These are phyloP conservation scores for Pichia nakasei DNA, from an alignment of 805 yeast species.

Conservation along the genomic window DNA sequence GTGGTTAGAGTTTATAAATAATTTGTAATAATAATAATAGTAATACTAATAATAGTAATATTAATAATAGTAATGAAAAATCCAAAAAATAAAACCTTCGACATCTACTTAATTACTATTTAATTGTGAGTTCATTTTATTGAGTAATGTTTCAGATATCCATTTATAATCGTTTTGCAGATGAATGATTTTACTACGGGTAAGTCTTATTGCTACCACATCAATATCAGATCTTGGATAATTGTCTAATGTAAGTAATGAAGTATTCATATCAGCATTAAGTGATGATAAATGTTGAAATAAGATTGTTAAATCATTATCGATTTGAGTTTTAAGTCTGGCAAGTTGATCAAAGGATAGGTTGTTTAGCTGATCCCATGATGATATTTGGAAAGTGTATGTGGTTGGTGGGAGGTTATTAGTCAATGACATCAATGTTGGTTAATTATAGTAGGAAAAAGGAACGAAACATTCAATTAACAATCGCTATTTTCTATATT, in stretches of 20 bases:
- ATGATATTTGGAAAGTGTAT: neutral
- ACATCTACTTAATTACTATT: no score
- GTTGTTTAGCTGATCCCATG: constrained; percentile 1
- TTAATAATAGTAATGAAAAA: no score
- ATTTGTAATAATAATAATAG: no score
- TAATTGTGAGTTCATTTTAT: constrained; percentile 35
- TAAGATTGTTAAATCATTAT: constrained; percentile 31
- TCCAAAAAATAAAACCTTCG: no score
- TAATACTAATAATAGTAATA: neutral
- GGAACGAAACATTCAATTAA: no score
- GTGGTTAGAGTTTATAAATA: constrained; percentile 67
- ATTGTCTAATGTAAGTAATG: constrained; percentile 63
- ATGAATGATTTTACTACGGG: constrained; percentile 57
- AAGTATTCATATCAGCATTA: constrained; percentile 47
- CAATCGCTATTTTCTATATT: no score
- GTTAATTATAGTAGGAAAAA: no score
- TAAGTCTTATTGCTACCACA: constrained; percentile 54
- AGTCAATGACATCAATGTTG: constrained; percentile 2
- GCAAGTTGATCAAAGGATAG: constrained; percentile 4
- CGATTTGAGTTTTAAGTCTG: constrained; percentile 23
- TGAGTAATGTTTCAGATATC: constrained; percentile 37
- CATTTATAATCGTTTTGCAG: constrained; percentile 59
- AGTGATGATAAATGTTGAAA: constrained; percentile 31
- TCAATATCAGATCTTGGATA: constrained; percentile 82
- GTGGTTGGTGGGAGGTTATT: constrained; percentile 2